phyloP scores from a whole-genome alignment of 768 basidiomycete species.

The Lepiota brunneoincarnata region DNA sequence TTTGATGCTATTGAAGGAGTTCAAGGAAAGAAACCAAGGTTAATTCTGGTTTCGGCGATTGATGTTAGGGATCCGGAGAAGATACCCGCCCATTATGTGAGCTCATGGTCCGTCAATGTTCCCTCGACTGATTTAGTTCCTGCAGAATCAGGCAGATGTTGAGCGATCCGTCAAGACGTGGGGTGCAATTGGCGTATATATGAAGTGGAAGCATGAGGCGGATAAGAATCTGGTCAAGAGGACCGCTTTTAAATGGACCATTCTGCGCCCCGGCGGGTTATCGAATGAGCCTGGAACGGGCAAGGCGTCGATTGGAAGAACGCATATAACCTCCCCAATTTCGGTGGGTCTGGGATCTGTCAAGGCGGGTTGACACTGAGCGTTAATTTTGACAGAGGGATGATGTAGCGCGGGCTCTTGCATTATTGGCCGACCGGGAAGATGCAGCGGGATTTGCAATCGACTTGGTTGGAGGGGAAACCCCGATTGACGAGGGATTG shows the following conservation, averaged over 20 bases:
- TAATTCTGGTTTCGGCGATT: slow-evolving; percentile 57
- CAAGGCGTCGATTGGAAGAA: slow-evolving; percentile 47
- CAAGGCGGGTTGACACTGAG: background rate
- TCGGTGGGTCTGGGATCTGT: slow-evolving; percentile 33
- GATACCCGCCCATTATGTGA: slow-evolving; percentile 49
- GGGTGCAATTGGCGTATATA: slow-evolving; percentile 37
- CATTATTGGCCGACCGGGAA: slow-evolving; percentile 43
- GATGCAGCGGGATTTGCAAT: slow-evolving; percentile 56
- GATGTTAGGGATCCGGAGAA: slow-evolving; percentile 50
- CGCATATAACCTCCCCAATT: slow-evolving; percentile 42
- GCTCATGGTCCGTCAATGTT: background rate
- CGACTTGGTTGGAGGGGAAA: slow-evolving; percentile 53
- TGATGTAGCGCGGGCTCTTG: slow-evolving; percentile 50
- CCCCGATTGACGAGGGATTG: slow-evolving; percentile 41
- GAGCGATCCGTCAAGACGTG: slow-evolving; percentile 36
- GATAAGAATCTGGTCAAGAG: slow-evolving; percentile 45
- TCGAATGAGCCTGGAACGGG: slow-evolving; percentile 47
- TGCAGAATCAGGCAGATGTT: slow-evolving; percentile 43
- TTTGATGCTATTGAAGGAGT: slow-evolving; percentile 63
- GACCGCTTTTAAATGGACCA: slow-evolving; percentile 59
- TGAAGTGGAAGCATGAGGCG: slow-evolving; percentile 46
- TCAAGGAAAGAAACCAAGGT: slow-evolving; percentile 40
- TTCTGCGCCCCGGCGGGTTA: slow-evolving; percentile 56
- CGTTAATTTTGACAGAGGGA: slow-evolving; percentile 38
- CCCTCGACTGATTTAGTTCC: background rate